Percentiles rank a stretch among this genome's conserved stretches.
Evolutionary conservation across 768 basidiomycete genomes (phyloP).

Genomic region (Phaffia tasmanica): DNA sequence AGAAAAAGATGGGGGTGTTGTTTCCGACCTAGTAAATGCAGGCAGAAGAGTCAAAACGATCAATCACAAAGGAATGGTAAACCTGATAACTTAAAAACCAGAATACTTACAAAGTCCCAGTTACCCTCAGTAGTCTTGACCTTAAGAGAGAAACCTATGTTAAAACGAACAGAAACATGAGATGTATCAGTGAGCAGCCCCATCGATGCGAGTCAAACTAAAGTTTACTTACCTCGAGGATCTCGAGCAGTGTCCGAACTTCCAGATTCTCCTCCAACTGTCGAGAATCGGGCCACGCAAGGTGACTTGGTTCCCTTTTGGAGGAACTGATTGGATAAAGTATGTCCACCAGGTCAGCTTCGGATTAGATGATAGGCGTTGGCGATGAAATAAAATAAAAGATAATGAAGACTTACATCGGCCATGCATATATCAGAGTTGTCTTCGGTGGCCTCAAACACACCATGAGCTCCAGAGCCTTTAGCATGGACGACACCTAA

Average conservation of each 20-base stretch:
- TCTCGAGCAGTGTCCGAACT: conserved; percentile 41
- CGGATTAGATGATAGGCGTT: conserved; percentile 26
- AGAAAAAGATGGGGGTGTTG: conserved; percentile 35
- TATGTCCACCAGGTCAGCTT: conserved; percentile 13
- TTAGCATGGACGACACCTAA: conserved; percentile 63
- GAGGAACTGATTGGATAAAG: conserved; percentile 14
- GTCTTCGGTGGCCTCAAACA: conserved; percentile 40
- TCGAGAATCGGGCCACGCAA: conserved; percentile 38
- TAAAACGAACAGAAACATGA: conserved; percentile 1
- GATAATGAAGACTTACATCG: conserved; percentile 28
- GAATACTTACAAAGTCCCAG: conserved; percentile 39
- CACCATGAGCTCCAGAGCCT: conserved; percentile 51
- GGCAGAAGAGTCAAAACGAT: background rate
- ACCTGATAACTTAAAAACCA: background rate
- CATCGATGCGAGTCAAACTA: background rate
- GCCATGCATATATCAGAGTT: conserved; percentile 39
- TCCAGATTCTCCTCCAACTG: conserved; percentile 44
- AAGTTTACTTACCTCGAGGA: conserved; percentile 12
- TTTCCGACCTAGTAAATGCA: conserved; percentile 24
- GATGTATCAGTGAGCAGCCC: background rate
- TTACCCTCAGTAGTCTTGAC: conserved; percentile 42
- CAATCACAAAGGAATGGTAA: background rate
- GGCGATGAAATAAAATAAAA: conserved; percentile 29
- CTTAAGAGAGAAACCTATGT: conserved; percentile 41
- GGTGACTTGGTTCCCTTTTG: conserved; percentile 19